Evolutionary conservation across 306 rosid genomes (phyloP).

Genomic region (Astragalus glycyphyllos): DNA sequence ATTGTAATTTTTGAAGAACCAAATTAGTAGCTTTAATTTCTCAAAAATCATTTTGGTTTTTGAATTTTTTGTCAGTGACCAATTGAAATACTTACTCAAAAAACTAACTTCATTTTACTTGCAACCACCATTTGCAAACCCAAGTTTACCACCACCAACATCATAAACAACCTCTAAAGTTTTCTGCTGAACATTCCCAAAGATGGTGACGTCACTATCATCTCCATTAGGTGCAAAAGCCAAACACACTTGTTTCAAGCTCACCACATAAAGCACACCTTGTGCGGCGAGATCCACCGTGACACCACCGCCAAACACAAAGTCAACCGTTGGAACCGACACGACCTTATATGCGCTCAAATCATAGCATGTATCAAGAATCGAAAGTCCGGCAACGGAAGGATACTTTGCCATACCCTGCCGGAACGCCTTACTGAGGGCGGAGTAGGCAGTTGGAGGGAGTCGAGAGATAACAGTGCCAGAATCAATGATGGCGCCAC

Average conservation of each 20-base stretch:
- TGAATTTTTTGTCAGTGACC: no score
- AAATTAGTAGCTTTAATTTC: no score
- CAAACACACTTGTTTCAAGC: slow-evolving; percentile 56
- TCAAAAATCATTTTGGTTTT: no score
- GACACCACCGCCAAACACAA: slow-evolving; percentile 48
- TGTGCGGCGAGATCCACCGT: slow-evolving; percentile 38
- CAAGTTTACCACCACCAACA: slow-evolving; percentile 59
- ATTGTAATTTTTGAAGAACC: no score
- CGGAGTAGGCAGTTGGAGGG: slow-evolving; percentile 61
- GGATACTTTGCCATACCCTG: slow-evolving; percentile 58
- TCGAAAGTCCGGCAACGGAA: slow-evolving; percentile 21
- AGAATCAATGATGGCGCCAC: slow-evolving; percentile 72
- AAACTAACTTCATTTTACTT: slow-evolving; percentile 12
- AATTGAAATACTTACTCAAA: no score
- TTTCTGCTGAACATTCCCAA: slow-evolving; percentile 80
- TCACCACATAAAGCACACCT: slow-evolving; percentile 46
- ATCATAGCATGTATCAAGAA: slow-evolving; percentile 77
- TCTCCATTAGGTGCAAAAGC: slow-evolving; percentile 63
- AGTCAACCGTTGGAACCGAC: slow-evolving; percentile 49
- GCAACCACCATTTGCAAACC: slow-evolving; percentile 64
- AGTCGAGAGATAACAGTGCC: slow-evolving; percentile 75
- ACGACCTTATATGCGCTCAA: slow-evolving; percentile 27
- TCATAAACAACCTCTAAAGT: slow-evolving; percentile 70
- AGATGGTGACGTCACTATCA: slow-evolving; percentile 49
- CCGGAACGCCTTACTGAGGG: slow-evolving; percentile 48